Evolutionary conservation across 2,329 filamentous ascomycete species (phyloP).

Genomic region (Hypoxylon sp.): DNA sequence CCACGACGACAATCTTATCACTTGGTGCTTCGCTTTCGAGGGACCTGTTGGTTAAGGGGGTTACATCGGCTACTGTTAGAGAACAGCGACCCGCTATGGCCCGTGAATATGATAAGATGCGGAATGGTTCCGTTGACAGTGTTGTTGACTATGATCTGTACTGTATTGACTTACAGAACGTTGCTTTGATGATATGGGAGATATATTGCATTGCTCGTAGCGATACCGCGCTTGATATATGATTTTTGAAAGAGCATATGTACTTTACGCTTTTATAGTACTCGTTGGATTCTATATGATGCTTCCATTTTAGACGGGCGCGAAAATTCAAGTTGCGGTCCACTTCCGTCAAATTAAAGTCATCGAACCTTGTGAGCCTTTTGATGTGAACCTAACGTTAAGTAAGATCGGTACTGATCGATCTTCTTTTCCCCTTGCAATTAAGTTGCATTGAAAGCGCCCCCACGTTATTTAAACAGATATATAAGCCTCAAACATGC

Average conservation of each 20-base stretch:
- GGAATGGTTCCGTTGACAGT: slow-evolving; percentile 3
- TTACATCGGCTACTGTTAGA: slow-evolving; percentile 2
- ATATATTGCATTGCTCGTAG: not conserved
- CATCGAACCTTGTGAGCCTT: not conserved
- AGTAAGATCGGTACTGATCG: slow-evolving; percentile 23
- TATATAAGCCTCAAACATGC: slow-evolving; percentile 1
- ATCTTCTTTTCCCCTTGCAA: not conserved
- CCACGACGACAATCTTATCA: not conserved
- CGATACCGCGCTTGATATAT: not conserved
- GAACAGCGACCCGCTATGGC: not conserved
- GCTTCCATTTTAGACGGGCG: not conserved
- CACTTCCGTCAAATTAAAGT: not conserved
- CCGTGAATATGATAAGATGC: not conserved
- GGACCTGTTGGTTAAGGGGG: not conserved
- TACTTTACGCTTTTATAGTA: not conserved
- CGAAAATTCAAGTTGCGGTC: not conserved
- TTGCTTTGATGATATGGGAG: not conserved
- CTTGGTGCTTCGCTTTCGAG: not conserved
- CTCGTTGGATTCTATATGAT: not conserved
- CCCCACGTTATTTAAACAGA: not conserved
- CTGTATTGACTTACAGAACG: not conserved
- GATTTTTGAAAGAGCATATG: not conserved
- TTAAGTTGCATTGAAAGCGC: not conserved
- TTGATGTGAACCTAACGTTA: not conserved
- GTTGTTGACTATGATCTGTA: not conserved